These are phyloP conservation scores for Oenanthe sinensis DNA, from an alignment of 129 eudicot species.

Conservation along the genomic window DNA sequence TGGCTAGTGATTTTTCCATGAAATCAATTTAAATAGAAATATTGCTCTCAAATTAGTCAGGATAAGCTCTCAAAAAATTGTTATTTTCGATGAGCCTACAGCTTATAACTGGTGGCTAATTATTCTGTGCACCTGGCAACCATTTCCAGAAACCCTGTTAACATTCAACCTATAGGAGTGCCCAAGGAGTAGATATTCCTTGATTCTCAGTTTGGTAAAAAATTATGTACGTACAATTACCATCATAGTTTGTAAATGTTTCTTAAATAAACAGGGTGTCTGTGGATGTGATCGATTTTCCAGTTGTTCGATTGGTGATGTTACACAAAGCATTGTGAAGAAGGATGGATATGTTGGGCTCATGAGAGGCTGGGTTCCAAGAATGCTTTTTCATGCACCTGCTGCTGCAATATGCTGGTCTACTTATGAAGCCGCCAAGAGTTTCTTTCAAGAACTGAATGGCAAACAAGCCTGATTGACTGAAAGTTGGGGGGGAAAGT, in stretches of 20 bases:
- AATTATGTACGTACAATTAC: not conserved
- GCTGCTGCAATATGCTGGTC: conserved; percentile 61
- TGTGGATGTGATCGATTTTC: conserved; percentile 46
- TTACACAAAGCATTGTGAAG: conserved; percentile 25
- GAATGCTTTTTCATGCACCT: conserved; percentile 50
- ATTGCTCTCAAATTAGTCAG: no score
- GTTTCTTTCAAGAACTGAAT: conserved; percentile 32
- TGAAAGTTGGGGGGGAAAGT: not conserved
- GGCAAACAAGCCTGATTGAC: conserved; percentile 10
- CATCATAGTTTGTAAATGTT: not conserved
- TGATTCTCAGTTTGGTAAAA: not conserved
- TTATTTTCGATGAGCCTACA: not conserved
- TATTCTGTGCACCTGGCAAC: not conserved
- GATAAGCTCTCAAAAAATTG: no score
- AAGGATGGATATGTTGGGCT: conserved; percentile 42
- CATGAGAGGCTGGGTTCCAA: conserved; percentile 41
- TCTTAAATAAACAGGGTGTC: conserved; percentile 28
- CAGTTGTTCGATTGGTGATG: conserved; percentile 30
- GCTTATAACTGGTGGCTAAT: not conserved
- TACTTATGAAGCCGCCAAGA: conserved; percentile 38
- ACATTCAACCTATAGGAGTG: not conserved
- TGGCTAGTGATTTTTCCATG: no score
- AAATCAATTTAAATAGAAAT: no score
- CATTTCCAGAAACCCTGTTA: not conserved
- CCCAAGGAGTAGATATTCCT: not conserved